Percentiles rank a stretch among this genome's conserved stretches.
Evolutionary conservation across 1,284 basidiomycete species (phyloP).

Genomic region (Tausonia pullulans): DNA sequence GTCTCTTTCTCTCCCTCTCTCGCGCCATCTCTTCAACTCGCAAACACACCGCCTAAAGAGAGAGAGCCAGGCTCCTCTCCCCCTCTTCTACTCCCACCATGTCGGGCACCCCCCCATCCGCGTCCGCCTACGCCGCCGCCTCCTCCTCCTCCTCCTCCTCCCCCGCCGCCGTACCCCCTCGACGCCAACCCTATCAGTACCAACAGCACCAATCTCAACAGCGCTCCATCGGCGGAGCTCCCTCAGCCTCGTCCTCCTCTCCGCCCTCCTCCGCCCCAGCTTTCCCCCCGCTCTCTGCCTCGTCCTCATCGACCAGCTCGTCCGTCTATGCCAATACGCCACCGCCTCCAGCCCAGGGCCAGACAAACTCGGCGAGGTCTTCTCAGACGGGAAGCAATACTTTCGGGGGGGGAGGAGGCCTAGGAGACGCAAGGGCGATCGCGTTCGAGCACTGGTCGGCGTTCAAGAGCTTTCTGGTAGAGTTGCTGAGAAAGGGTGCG

Average conservation of each 20-base stretch:
- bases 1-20: neutral
- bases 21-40: neutral
- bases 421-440: neutral
- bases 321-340: neutral
- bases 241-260: neutral
- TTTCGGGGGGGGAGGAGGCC: neutral
- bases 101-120: neutral
- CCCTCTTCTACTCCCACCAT: neutral
- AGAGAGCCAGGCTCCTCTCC: neutral
- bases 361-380: neutral
- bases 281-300: neutral
- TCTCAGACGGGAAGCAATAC: neutral
- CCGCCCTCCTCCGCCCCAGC: neutral
- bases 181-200: neutral
- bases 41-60: neutral
- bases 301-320: neutral
- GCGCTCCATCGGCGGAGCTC: neutral
- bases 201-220: neutral
- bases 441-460: neutral
- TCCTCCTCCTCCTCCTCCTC: neutral
- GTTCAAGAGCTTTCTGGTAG: neutral
- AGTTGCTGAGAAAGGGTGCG: conserved; percentile 2
- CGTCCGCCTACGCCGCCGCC: neutral
- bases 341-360: neutral
- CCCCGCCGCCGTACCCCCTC: neutral